A percentile compares a stretch with the other conserved stretches of the same genome.
Evolutionary conservation across 2,329 filamentous ascomycete genomes (phyloP).

Genomic region (Dactylellina drechsleri): DNA sequence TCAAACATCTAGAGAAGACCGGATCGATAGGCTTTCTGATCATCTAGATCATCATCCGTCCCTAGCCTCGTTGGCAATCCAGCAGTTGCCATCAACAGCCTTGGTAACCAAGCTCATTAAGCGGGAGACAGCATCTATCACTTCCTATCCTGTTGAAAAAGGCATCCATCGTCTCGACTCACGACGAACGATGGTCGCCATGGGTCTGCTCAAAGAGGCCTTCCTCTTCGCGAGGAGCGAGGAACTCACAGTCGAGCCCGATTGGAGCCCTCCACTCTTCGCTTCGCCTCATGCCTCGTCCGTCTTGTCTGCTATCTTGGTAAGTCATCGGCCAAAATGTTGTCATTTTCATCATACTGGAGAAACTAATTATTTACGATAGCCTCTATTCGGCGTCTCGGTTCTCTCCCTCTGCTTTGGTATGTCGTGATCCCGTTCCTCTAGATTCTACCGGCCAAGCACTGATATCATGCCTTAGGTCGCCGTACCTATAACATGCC

Average conservation of each 20-base stretch:
- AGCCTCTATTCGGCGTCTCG: slow-evolving; percentile 51
- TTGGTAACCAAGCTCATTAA: not conserved
- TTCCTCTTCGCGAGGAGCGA: slow-evolving; percentile 8
- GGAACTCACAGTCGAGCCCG: slow-evolving; percentile 8
- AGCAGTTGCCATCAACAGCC: not conserved
- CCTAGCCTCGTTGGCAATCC: too few relatives aligned
- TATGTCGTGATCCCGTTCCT: slow-evolving; percentile 9
- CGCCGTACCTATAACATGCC: slow-evolving; percentile 48
- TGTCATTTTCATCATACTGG: not conserved
- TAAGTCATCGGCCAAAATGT: slow-evolving; percentile 10
- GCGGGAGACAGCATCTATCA: not conserved
- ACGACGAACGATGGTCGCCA: slow-evolving; percentile 10
- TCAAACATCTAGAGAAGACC: too few relatives aligned
- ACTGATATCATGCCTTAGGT: slow-evolving; percentile 9
- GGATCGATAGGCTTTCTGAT: too few relatives aligned
- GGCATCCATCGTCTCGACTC: not conserved
- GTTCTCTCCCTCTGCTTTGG: slow-evolving; percentile 50
- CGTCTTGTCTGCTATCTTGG: slow-evolving; percentile 51
- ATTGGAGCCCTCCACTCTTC: slow-evolving; percentile 35
- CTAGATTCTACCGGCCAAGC: not conserved
- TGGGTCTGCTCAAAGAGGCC: slow-evolving; percentile 14
- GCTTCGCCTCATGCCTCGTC: slow-evolving; percentile 42
- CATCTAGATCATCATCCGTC: slow-evolving; percentile 7
- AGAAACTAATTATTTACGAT: not conserved
- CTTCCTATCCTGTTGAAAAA: slow-evolving; percentile 5